Evolutionary conservation across 1,139 yeast species (phyloP).

Genomic region (Candida sp.): DNA sequence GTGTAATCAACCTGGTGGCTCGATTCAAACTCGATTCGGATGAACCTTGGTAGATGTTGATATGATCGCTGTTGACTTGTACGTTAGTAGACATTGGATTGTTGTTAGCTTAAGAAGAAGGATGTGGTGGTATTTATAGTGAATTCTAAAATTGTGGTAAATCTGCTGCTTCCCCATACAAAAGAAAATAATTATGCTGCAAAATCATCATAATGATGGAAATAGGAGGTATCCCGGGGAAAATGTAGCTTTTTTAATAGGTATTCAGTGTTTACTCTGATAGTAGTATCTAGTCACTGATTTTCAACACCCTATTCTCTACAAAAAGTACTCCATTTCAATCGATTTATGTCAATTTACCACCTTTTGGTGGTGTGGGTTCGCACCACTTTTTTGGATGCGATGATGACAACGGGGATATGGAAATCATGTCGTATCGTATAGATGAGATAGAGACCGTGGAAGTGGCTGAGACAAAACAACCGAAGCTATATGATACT

Average conservation of each 20-base stretch:
- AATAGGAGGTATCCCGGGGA: no score
- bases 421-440: background rate
- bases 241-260: no score
- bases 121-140: background rate
- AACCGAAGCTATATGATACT: background rate
- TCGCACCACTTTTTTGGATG: no score
- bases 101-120: background rate
- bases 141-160: background rate
- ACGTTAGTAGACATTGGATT: background rate
- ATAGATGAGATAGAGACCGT: background rate
- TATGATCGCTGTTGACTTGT: background rate
- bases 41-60: background rate
- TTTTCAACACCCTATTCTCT: no score
- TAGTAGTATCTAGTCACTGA: no score
- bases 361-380: no score
- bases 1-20: slow-evolving; percentile 11
- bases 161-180: background rate
- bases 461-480: background rate
- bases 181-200: background rate
- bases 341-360: no score
- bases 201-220: background rate
- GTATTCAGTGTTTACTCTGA: no score
- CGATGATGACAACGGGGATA: no score
- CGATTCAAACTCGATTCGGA: background rate
- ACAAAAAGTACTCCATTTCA: no score